Conservation (phyloP, 495 filamentous ascomycete species). For the Friedmanniomyces simplex region DNA sequence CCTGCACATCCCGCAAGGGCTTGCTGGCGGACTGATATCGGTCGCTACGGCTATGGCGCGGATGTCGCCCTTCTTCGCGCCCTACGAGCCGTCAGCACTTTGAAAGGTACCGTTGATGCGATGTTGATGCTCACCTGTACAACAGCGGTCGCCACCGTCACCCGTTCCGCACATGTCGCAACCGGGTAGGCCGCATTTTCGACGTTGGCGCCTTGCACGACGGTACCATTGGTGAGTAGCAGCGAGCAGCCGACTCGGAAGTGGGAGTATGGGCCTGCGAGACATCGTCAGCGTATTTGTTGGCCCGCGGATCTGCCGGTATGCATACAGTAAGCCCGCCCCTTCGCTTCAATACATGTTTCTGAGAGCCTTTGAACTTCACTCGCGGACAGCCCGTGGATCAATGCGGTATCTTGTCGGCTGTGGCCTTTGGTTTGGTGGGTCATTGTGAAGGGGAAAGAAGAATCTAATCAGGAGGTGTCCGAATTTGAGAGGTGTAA, state of each 20-base stretch:
- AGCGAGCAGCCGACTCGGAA: conserved; percentile 86
- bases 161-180: conserved; percentile 86
- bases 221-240: conserved; percentile 46
- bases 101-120: conserved; percentile 18
- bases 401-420: conserved; percentile 22
- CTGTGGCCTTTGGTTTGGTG: conserved; percentile 12
- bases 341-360: conserved; percentile 55
- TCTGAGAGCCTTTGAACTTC: conserved; percentile 53
- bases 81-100: conserved; percentile 3
- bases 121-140: conserved; percentile 34
- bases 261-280: conserved; percentile 70
- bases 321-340: conserved; percentile 60
- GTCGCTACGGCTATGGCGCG: conserved; percentile 80
- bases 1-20: conserved; percentile 45
- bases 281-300: background rate
- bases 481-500: background rate
- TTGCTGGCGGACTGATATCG: conserved; percentile 43
- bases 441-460: conserved; percentile 12
- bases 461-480: background rate
- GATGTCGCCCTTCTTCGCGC: conserved; percentile 52
- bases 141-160: conserved; percentile 73
- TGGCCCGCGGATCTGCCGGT: background rate
- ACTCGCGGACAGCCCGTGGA: conserved; percentile 42
- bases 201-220: conserved; percentile 68
- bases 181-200: conserved; percentile 93